These are phyloP conservation scores for Apiospora saccharicola DNA, from an alignment of 2,329 filamentous ascomycete genomes.

Conservation along the genomic window DNA sequence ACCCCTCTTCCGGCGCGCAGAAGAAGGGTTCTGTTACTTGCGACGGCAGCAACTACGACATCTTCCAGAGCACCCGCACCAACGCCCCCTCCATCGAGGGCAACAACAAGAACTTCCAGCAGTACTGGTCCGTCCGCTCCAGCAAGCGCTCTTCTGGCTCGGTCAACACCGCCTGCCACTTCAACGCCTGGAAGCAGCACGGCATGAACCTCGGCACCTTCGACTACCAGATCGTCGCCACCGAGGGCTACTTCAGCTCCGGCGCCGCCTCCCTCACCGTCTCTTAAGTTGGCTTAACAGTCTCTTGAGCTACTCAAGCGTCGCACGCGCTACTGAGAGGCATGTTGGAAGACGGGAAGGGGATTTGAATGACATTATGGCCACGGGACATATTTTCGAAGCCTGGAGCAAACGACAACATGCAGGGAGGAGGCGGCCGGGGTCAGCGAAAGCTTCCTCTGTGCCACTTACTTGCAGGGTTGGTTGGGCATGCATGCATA, in stretches of 20 bases:
- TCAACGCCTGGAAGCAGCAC: conserved; percentile 54
- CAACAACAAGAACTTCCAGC: conserved; percentile 52
- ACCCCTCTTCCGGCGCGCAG: conserved; percentile 46
- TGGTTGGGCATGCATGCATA: background rate
- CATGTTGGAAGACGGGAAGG: background rate
- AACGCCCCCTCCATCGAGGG: conserved; percentile 55
- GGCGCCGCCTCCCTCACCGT: conserved; percentile 50
- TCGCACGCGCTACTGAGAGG: background rate
- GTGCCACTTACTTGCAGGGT: too few species aligned
- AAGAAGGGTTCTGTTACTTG: conserved; percentile 41
- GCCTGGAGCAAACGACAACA: conserved; percentile 1
- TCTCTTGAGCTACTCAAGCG: too few species aligned
- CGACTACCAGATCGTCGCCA: conserved; percentile 58
- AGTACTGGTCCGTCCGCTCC: conserved; percentile 58
- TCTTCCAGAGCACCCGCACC: conserved; percentile 43
- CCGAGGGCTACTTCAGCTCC: conserved; percentile 53
- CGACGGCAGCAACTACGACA: conserved; percentile 45
- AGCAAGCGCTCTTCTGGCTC: conserved; percentile 54
- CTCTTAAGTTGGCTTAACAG: too few species aligned
- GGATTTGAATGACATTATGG: background rate
- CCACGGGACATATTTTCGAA: background rate
- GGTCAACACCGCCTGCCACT: conserved; percentile 55
- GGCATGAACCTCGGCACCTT: conserved; percentile 52
- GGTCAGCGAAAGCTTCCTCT: too few species aligned
- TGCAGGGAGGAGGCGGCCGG: background rate